Evolutionary conservation across 306 rosid genomes (phyloP).

Genomic region (Glycine latifolia): DNA sequence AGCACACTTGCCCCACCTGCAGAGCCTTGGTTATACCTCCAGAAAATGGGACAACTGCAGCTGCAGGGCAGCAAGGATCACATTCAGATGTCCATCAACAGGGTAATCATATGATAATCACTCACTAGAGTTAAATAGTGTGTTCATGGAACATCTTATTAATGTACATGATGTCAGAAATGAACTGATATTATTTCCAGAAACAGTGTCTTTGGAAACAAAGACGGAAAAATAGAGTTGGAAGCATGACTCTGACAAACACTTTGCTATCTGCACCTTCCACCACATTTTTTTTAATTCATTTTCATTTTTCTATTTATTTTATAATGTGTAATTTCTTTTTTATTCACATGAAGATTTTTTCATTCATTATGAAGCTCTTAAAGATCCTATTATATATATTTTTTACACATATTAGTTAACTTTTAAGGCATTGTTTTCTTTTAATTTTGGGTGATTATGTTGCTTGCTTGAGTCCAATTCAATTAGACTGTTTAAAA

Average conservation of each 20-base stretch:
- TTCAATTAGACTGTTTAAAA: constrained; percentile 20
- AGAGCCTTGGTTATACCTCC: constrained; percentile 96
- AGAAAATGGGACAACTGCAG: constrained; percentile 68
- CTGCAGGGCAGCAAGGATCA: constrained; percentile 74
- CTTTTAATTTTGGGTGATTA: constrained; percentile 16
- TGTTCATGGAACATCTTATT: constrained; percentile 23
- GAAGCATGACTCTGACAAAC: constrained; percentile 16
- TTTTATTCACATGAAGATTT: background rate
- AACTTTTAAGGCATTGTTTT: constrained; percentile 15
- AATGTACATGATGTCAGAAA: constrained; percentile 31
- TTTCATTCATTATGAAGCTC: constrained; percentile 8
- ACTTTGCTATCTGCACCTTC: constrained; percentile 27
- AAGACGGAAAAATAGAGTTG: constrained; percentile 29
- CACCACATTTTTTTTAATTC: background rate
- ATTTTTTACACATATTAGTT: background rate
- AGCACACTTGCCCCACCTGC: constrained; percentile 98
- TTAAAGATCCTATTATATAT: background rate
- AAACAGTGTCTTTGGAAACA: constrained; percentile 12
- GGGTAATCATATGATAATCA: constrained; percentile 57
- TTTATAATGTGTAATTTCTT: background rate
- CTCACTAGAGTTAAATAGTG: background rate
- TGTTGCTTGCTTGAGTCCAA: constrained; percentile 9
- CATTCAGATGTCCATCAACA: constrained; percentile 70
- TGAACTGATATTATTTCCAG: constrained; percentile 30
- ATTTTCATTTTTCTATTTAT: background rate